Evolutionary conservation across 2,329 filamentous ascomycete genomes (phyloP).

Genomic region (Epichloe bromicola): DNA sequence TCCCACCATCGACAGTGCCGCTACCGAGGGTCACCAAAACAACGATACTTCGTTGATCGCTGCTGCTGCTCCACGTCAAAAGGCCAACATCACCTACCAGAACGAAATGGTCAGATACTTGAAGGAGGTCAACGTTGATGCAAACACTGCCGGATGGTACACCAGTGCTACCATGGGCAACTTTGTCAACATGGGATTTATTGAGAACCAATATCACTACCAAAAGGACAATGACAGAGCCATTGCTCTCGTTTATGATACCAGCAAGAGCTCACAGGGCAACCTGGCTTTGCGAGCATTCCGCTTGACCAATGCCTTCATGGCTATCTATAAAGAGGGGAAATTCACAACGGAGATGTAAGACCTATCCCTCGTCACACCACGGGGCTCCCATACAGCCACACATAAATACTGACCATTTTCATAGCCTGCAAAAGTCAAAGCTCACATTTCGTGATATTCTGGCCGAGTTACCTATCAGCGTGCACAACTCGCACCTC

Average conservation of each 20-base stretch:
- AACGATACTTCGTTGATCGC: constrained; percentile 64
- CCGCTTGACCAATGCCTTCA: constrained; percentile 75
- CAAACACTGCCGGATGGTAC: constrained; percentile 97
- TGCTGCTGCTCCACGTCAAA: constrained; percentile 79
- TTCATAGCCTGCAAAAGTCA: constrained; percentile 73
- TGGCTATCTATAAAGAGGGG: constrained; percentile 85
- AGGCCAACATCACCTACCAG: constrained; percentile 80
- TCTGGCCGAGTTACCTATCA: constrained; percentile 76
- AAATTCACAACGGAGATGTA: constrained; percentile 97
- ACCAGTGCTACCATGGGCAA: constrained; percentile 98
- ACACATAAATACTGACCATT: not conserved
- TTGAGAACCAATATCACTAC: constrained; percentile 97
- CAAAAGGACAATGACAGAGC: constrained; percentile 89
- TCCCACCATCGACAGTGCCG: constrained; percentile 63
- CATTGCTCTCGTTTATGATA: constrained; percentile 85
- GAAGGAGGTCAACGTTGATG: constrained; percentile 95
- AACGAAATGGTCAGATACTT: constrained; percentile 95
- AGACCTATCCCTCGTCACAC: constrained; percentile 15
- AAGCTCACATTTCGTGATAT: constrained; percentile 91
- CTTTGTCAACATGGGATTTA: constrained; percentile 86
- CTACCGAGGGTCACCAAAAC: constrained; percentile 61
- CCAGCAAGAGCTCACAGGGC: constrained; percentile 88
- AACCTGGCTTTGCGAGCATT: constrained; percentile 83
- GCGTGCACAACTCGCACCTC: constrained; percentile 93
- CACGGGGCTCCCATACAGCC: not conserved